Evolutionary conservation across 2,329 filamentous ascomycete species (phyloP).

Genomic region (Claviceps monticola): DNA sequence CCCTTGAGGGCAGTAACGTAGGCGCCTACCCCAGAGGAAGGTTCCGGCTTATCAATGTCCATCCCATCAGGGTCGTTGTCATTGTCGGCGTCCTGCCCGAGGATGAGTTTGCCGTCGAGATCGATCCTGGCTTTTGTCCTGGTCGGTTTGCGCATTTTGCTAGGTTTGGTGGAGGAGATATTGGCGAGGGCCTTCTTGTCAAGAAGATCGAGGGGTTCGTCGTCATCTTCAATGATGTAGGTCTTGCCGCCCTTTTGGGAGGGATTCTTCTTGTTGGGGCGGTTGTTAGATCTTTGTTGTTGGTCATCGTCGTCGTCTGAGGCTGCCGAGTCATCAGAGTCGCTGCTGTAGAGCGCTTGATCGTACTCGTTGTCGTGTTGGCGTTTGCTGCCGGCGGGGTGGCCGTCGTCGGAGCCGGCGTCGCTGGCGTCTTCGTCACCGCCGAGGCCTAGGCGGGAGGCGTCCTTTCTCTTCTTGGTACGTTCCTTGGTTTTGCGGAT

Average conservation of each 20-base stretch:
- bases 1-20: conserved; percentile 58
- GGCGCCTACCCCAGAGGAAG: conserved; percentile 49
- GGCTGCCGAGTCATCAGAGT: conserved; percentile 37
- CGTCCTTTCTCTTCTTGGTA: conserved; percentile 77
- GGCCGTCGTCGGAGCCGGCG: conserved; percentile 32
- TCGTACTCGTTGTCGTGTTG: conserved; percentile 89
- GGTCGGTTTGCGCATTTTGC: conserved; percentile 44
- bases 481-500: conserved; percentile 92
- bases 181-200: conserved; percentile 80
- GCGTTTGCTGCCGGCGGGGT: conserved; percentile 21
- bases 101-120: conserved; percentile 66
- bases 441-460: conserved; percentile 37
- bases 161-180: conserved; percentile 81
- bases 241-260: conserved; percentile 50
- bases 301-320: conserved; percentile 39
- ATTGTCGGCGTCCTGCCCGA: conserved; percentile 44
- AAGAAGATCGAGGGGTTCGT: conserved; percentile 87
- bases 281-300: conserved; percentile 12
- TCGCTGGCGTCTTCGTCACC: conserved; percentile 44
- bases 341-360: conserved; percentile 83
- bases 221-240: conserved; percentile 88
- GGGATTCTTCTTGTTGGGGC: conserved; percentile 29
- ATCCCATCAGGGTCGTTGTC: conserved; percentile 40
- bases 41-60: conserved; percentile 49
- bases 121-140: conserved; percentile 54